These are phyloP conservation scores for Penicillium corylophilum DNA, from an alignment of 2,329 filamentous ascomycete species.

Conservation along the genomic window DNA sequence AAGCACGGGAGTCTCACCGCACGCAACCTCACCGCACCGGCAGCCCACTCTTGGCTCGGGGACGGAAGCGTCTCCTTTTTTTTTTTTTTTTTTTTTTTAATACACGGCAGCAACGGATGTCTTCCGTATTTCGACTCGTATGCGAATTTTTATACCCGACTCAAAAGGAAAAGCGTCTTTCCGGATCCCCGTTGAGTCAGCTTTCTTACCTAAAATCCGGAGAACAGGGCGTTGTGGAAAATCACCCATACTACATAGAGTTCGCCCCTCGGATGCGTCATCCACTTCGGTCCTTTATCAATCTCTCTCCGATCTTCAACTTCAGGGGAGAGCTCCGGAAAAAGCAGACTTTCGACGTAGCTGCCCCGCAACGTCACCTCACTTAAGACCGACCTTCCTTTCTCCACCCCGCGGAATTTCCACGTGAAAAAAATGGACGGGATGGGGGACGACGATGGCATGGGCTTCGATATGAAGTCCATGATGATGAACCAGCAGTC, in stretches of 20 bases:
- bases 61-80: constrained; percentile 21
- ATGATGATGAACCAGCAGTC: constrained; percentile 63
- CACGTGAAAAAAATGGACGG: constrained; percentile 32
- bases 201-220: neutral
- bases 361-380: constrained; percentile 18
- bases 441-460: constrained; percentile 39
- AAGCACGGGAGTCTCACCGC: constrained; percentile 6
- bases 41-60: constrained; percentile 10
- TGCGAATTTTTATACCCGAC: neutral
- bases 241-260: neutral
- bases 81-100: constrained; percentile 3
- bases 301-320: constrained; percentile 4
- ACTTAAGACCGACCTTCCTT: constrained; percentile 14
- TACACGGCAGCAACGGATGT: constrained; percentile 13
- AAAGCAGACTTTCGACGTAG: constrained; percentile 10
- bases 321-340: constrained; percentile 8
- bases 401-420: constrained; percentile 21
- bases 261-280: constrained; percentile 8
- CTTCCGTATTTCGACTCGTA: neutral
- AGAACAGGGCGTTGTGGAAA: neutral
- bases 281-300: constrained; percentile 4
- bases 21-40: neutral
- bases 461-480: constrained; percentile 44
- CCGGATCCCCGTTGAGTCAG: neutral
- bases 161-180: neutral